These are phyloP conservation scores for Daldinia bambusicola DNA, from an alignment of 495 filamentous ascomycete genomes.

Conservation along the genomic window DNA sequence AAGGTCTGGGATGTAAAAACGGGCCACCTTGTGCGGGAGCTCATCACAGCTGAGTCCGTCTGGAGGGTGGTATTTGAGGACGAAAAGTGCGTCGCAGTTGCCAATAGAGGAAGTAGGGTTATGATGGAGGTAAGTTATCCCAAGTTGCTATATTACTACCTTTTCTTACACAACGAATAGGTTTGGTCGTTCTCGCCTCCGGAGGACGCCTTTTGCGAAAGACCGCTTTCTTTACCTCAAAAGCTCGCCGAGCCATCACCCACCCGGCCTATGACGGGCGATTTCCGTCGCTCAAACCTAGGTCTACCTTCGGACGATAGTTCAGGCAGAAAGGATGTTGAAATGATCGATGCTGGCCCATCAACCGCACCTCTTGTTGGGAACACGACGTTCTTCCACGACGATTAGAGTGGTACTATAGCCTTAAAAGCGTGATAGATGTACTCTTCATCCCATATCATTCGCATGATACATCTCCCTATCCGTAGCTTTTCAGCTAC, in stretches of 20 bases:
- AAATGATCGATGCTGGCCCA: conserved; percentile 60
- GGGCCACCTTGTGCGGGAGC: conserved; percentile 88
- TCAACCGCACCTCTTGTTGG: conserved; percentile 55
- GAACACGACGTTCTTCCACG: conserved; percentile 59
- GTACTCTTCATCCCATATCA: conserved; percentile 42
- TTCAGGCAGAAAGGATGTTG: conserved; percentile 51
- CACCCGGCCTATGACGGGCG: conserved; percentile 54
- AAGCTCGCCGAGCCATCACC: conserved; percentile 52
- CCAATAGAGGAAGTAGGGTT: conserved; percentile 80
- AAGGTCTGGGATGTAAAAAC: conserved; percentile 97
- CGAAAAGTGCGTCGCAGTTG: conserved; percentile 97
- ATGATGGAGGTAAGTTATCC: conserved; percentile 87
- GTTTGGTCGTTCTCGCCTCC: conserved; percentile 93
- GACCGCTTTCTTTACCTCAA: conserved; percentile 50
- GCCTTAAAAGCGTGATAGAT: not conserved
- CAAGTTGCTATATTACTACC: not conserved
- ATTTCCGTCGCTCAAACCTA: conserved; percentile 41
- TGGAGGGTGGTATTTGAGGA: conserved; percentile 99
- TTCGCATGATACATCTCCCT: conserved; percentile 53
- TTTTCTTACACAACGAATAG: conserved; percentile 56
- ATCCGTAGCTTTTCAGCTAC: conserved; percentile 38
- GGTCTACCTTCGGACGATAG: conserved; percentile 38
- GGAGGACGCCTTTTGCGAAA: conserved; percentile 68
- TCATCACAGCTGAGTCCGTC: conserved; percentile 89
- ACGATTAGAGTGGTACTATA: conserved; percentile 47